Evolutionary conservation across 805 yeast genomes (phyloP), one percentile per base, ranked within the genome.

Genomic region (Wickerhamiella kurtzmanii): DNA sequence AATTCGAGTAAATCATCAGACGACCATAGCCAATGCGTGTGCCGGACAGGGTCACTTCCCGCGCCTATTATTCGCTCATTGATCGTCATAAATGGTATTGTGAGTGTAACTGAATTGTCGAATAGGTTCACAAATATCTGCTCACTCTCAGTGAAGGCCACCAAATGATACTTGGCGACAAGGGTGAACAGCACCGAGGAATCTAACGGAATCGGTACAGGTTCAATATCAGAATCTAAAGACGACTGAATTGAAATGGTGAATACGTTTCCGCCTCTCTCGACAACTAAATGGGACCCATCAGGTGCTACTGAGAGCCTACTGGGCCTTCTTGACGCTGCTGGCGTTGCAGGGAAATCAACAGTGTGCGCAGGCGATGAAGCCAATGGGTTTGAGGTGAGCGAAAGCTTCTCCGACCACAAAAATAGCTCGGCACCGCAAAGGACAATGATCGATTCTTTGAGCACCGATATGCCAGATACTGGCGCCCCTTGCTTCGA

Each of bases 11-110:
- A 76, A 43, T 69, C 70, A 3, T 64, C 58, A 11, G 66, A 62
- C 0, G 92, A 76, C 55, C 68, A 84, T 2, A 82, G 62, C 98
- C 98, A 92, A 55, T 68, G 82, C 0, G 97, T 83, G 1, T 68
- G 58, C 40, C 63, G 63, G 3, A 61, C 49, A 44, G 63, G 62
- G 55, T 82, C 94, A 1, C 70, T 67, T 2, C 71, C 56, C 3
- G 77, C 58, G 0, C 80, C 80, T 4, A 69, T 47, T 41, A 73
- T 58, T 22, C 60, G 55, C 41, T 70, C 74, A 40, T 58, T 59
- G 3, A 60, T 60, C 19, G n/a, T 15, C 25, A 6, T 5, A 15
- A 38, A 15, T 8, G 41, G 41, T 5, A 20, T n/a, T 9, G 20
- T 11, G 13, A 38, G 8, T 15, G 25, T 18, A 5, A 6, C 22